Base-by-base conservation (phyloP, 2,329 filamentous ascomycete species). In the Aspergillus ochraceus region DNA sequence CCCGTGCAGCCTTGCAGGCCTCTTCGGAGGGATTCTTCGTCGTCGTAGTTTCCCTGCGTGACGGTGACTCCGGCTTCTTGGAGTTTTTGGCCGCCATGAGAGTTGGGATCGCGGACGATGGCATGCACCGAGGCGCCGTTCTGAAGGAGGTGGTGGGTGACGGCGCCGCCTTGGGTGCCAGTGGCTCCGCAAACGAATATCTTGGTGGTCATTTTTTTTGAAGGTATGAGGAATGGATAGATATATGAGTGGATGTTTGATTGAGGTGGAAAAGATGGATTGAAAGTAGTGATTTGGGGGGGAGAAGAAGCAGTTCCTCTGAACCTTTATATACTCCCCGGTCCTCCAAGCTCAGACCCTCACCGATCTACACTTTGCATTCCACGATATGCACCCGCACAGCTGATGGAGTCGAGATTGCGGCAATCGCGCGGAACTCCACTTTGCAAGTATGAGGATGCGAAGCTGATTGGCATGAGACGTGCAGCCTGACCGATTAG, bases 111-210 rank as follows among this genome's bases (percentile, higher is more conserved):
- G 51, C 68, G 65, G 2, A 75, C 71, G 19, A 79, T 68, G 2
- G 72, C 72, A 62, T 76, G 72, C 4, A 76, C 64, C 32, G 66
- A 62, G 62, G 70, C 67, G 30, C 64, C 67, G 1, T 67, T 20
- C 46, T 67, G 58, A 22, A 70, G 60, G 0, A 77, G 64, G 54
- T 74, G 64, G 22, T 68, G 59, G 52, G 68, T 62, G 8, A 74
- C 61, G 46, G 69, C 69, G 22, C 67, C 66, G 30, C 70, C 71
- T 71, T 61, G 71, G 60, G 55, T 72, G 47, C 74, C 77, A 62
- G 66, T 72, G 30, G 73, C 64, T 52, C 65, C 66, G 52, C 66
- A 72, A 51, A 73, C 65, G 55, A 72, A 73, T 49, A 69, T 42
- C 17, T 42, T 65, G 29, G 60, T 49, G 26, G 59, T 52, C 63